These are phyloP conservation scores for Akanthomyces uredinophilus DNA, from an alignment of 2,329 filamentous ascomycete species.

Conservation along the genomic window DNA sequence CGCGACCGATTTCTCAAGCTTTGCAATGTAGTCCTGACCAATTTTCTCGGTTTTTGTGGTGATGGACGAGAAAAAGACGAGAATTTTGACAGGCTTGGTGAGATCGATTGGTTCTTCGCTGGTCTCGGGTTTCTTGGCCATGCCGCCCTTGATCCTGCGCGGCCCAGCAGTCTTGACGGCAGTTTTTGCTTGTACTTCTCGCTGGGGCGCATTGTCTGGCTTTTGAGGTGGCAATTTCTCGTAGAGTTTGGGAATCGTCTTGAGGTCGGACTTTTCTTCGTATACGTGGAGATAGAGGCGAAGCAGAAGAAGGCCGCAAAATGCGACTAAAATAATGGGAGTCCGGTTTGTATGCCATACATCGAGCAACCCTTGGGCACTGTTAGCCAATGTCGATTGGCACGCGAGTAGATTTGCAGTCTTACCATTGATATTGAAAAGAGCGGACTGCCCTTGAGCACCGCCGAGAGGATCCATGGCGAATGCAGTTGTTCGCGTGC, in stretches of 20 bases:
- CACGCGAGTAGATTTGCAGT: neutral
- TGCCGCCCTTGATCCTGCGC: conserved; percentile 43
- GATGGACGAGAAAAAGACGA: conserved; percentile 87
- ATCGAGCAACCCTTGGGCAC: conserved; percentile 32
- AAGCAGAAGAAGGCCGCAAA: conserved; percentile 34
- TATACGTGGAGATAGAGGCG: conserved; percentile 39
- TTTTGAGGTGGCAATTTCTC: conserved; percentile 15
- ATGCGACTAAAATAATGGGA: conserved; percentile 35
- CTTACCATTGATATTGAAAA: conserved; percentile 16
- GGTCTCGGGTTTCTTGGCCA: conserved; percentile 28
- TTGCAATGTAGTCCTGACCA: conserved; percentile 57
- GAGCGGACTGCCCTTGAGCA: conserved; percentile 5
- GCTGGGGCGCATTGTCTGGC: conserved; percentile 4
- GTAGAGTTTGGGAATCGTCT: conserved; percentile 34
- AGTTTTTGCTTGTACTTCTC: conserved; percentile 22
- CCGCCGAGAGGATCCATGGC: conserved; percentile 15
- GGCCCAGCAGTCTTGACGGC: conserved; percentile 37
- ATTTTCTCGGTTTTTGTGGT: conserved; percentile 77
- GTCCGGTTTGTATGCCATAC: conserved; percentile 44
- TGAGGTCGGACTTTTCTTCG: conserved; percentile 29
- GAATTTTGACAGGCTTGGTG: conserved; percentile 55
- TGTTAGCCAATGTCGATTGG: neutral
- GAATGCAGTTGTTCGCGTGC: conserved; percentile 9
- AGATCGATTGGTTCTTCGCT: conserved; percentile 26
- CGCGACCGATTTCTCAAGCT: conserved; percentile 48